A percentile compares a stretch with the other conserved stretches of the same genome.
Evolutionary conservation across 2,329 filamentous ascomycete species (phyloP).

Genomic region (Huntiella savannae): DNA sequence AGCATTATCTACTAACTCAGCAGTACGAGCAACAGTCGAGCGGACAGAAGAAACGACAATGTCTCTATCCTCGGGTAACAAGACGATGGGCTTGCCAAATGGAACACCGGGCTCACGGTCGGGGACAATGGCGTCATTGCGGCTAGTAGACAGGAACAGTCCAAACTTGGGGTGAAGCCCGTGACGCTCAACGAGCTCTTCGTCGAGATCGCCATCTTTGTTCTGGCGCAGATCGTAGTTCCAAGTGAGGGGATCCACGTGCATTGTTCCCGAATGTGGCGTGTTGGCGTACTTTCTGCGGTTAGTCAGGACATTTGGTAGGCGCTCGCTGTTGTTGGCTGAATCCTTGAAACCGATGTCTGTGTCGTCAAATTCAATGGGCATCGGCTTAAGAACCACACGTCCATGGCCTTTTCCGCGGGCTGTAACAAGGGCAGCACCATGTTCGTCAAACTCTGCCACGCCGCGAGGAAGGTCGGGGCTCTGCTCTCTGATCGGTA

Average conservation of each 20-base stretch:
- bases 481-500: slow-evolving; percentile 21
- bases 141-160: slow-evolving; percentile 29
- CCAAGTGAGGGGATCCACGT: slow-evolving; percentile 34
- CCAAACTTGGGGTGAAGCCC: slow-evolving; percentile 34
- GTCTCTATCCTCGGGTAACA: slow-evolving; percentile 28
- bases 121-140: slow-evolving; percentile 22
- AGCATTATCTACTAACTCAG: slow-evolving; percentile 18
- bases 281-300: slow-evolving; percentile 34
- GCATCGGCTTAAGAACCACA: slow-evolving; percentile 29
- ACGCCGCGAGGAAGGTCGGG: slow-evolving; percentile 22
- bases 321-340: slow-evolving; percentile 32
- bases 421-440: slow-evolving; percentile 28
- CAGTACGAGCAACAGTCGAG: slow-evolving; percentile 20
- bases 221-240: slow-evolving; percentile 33
- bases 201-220: slow-evolving; percentile 30
- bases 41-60: slow-evolving; percentile 29
- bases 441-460: slow-evolving; percentile 31
- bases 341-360: slow-evolving; percentile 43
- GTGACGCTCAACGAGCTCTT: slow-evolving; percentile 29
- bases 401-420: slow-evolving; percentile 29
- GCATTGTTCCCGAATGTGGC: slow-evolving; percentile 33
- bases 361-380: slow-evolving; percentile 29
- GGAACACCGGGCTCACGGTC: slow-evolving; percentile 17
- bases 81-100: slow-evolving; percentile 29
- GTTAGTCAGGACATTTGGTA: slow-evolving; percentile 16